Evolutionary conservation across 805 yeast genomes (phyloP).

Genomic region (Zygosaccharomyces bailii): DNA sequence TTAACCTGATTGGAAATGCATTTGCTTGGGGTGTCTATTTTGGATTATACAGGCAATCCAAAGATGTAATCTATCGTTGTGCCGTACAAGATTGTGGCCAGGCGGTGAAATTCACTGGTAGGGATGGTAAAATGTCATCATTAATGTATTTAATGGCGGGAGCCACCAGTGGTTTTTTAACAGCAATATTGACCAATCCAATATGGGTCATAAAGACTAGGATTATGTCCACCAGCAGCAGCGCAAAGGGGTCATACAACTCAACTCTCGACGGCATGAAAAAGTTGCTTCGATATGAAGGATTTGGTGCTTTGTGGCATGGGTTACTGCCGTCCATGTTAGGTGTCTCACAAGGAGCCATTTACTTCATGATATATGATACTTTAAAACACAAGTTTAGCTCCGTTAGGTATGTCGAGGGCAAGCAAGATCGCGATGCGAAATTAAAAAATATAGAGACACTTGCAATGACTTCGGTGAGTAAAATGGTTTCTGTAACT

Average conservation of each 20-base stretch:
- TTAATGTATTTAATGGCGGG: slow-evolving; percentile 53
- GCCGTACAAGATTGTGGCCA: not conserved
- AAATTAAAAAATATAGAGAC: slow-evolving; percentile 52
- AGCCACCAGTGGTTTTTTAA: slow-evolving; percentile 67
- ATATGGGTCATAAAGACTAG: slow-evolving; percentile 95
- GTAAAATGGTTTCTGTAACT: slow-evolving; percentile 67
- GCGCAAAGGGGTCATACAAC: slow-evolving; percentile 39
- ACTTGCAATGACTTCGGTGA: slow-evolving; percentile 58
- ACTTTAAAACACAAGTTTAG: slow-evolving; percentile 51
- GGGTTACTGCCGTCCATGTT: slow-evolving; percentile 73
- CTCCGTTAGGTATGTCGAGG: slow-evolving; percentile 15
- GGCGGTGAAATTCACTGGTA: slow-evolving; percentile 13
- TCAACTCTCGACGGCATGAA: slow-evolving; percentile 55
- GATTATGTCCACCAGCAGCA: slow-evolving; percentile 52
- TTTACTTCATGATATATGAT: slow-evolving; percentile 86
- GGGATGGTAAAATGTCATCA: slow-evolving; percentile 28
- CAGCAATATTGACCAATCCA: slow-evolving; percentile 82
- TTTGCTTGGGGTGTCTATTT: slow-evolving; percentile 89
- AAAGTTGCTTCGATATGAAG: slow-evolving; percentile 51
- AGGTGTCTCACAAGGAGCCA: slow-evolving; percentile 84
- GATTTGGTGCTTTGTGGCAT: slow-evolving; percentile 60
- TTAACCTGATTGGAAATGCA: slow-evolving; percentile 80
- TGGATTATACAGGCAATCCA: slow-evolving; percentile 64
- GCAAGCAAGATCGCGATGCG: slow-evolving; percentile 12
- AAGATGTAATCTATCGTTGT: slow-evolving; percentile 37